These are phyloP conservation scores for Teratosphaeria gauchensis DNA, from an alignment of 2,329 filamentous ascomycete genomes.

Conservation along the genomic window DNA sequence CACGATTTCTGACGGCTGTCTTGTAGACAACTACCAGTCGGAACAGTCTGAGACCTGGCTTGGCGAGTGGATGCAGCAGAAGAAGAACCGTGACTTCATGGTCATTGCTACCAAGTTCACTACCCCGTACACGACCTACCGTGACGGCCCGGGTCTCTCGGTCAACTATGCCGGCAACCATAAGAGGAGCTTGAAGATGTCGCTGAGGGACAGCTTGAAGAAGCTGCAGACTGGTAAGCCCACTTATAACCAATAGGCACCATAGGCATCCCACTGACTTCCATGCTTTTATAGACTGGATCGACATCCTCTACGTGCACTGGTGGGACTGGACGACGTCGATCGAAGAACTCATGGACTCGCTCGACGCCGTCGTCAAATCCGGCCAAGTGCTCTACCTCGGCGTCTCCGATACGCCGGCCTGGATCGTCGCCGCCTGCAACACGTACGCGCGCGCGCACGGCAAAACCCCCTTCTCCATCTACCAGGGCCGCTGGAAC, in stretches of 20 bases:
- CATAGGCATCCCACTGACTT: neutral
- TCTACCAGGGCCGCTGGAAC: conserved; percentile 31
- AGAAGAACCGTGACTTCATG: conserved; percentile 30
- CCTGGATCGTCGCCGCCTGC: conserved; percentile 32
- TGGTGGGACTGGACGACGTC: conserved; percentile 34
- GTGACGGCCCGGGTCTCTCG: conserved; percentile 43
- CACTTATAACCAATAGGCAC: neutral
- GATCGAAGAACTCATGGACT: conserved; percentile 36
- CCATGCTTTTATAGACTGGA: conserved; percentile 39
- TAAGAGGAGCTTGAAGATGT: conserved; percentile 51
- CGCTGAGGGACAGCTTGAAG: conserved; percentile 24
- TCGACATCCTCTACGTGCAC: conserved; percentile 44
- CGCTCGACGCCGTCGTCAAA: conserved; percentile 32
- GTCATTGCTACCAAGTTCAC: conserved; percentile 33
- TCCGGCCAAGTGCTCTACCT: conserved; percentile 36
- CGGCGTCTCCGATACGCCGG: conserved; percentile 35
- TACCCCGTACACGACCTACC: conserved; percentile 18
- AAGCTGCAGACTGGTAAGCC: conserved; percentile 47
- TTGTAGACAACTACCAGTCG: conserved; percentile 28
- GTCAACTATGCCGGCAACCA: conserved; percentile 53
- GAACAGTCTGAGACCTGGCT: conserved; percentile 35
- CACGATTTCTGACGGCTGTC: no score
- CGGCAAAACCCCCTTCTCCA: conserved; percentile 27
- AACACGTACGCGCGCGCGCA: conserved; percentile 32
- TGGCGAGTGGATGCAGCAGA: conserved; percentile 35